phyloP scores from a whole-genome alignment of 2,329 filamentous ascomycete genomes.

The Aureobasidium sp. region DNA sequence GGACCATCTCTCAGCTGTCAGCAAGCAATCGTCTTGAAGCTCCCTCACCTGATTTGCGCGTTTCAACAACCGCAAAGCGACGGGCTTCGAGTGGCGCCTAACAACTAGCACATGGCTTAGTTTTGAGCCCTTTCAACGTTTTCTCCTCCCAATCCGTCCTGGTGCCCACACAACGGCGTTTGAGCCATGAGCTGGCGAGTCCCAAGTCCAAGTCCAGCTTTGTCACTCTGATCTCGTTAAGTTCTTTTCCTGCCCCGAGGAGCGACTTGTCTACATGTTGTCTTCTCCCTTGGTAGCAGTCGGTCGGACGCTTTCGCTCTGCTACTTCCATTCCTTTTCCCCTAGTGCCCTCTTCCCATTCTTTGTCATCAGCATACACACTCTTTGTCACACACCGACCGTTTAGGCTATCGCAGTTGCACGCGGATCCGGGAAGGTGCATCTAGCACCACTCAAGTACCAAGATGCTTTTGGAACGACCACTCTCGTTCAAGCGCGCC shows the following conservation, averaged over 20 bases:
- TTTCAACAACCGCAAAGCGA: slow-evolving; percentile 5
- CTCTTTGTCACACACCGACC: slow-evolving; percentile 1
- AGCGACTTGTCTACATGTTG: neutral
- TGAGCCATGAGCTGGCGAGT: slow-evolving; percentile 1
- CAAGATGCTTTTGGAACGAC: slow-evolving; percentile 10
- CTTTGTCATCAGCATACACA: neutral
- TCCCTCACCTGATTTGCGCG: neutral
- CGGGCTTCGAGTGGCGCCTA: slow-evolving; percentile 2
- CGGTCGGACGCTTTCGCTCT: neutral
- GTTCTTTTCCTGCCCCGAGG: neutral
- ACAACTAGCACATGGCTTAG: slow-evolving; percentile 8
- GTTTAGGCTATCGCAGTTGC: neutral
- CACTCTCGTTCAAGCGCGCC: slow-evolving; percentile 11
- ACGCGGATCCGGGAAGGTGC: slow-evolving; percentile 5
- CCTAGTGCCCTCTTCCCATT: neutral
- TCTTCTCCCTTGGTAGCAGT: neutral
- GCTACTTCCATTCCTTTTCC: neutral
- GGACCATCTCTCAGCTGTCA: neutral
- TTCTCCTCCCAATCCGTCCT: neutral
- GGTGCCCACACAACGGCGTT: slow-evolving; percentile 11
- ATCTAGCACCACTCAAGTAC: neutral
- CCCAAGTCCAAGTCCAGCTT: neutral
- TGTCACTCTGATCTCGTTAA: neutral
- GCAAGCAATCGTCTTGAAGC: neutral
- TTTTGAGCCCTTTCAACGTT: neutral